A percentile compares a stretch with the other conserved stretches of the same genome.
These are phyloP conservation scores for Gaultheria prostrata DNA, from an alignment of 148 eudicot species.

Conservation along the genomic window DNA sequence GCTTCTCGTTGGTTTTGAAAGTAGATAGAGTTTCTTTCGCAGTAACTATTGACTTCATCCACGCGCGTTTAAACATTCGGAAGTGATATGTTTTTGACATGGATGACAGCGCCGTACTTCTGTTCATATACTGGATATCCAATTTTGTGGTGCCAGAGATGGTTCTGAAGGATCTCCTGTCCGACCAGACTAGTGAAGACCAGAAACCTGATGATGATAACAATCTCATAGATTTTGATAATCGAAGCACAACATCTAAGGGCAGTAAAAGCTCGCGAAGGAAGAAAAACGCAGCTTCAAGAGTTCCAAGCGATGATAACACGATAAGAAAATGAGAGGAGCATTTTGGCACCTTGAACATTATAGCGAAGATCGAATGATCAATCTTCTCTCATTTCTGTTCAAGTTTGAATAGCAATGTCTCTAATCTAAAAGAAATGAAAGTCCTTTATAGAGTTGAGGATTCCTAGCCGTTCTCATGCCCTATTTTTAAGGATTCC, in stretches of 20 bases:
- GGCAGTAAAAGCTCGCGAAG: not conserved
- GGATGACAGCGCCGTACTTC: conserved; percentile 30
- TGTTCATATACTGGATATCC: conserved; percentile 44
- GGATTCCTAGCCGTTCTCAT: not conserved
- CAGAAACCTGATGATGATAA: conserved; percentile 13
- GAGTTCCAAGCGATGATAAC: conserved; percentile 8
- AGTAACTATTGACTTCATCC: not conserved
- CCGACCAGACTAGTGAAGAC: conserved; percentile 16
- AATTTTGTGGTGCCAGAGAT: conserved; percentile 46
- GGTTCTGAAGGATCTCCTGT: conserved; percentile 29
- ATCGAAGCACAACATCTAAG: not conserved
- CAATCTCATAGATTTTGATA: not conserved
- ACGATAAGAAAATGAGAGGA: not conserved
- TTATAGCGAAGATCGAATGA: not conserved
- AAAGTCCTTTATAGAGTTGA: not conserved
- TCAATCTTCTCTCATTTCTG: not conserved
- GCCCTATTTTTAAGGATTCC: not conserved
- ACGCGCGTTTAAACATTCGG: not conserved
- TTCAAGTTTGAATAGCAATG: not conserved
- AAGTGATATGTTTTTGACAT: not conserved
- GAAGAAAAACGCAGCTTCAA: not conserved
- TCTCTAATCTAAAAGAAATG: conserved; percentile 14
- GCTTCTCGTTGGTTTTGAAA: too few relatives aligned
- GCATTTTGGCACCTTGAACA: not conserved
- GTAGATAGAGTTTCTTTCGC: too few relatives aligned